Base-by-base conservation (phyloP, 1,284 basidiomycete species). In the Ganoderma lingzhi region DNA sequence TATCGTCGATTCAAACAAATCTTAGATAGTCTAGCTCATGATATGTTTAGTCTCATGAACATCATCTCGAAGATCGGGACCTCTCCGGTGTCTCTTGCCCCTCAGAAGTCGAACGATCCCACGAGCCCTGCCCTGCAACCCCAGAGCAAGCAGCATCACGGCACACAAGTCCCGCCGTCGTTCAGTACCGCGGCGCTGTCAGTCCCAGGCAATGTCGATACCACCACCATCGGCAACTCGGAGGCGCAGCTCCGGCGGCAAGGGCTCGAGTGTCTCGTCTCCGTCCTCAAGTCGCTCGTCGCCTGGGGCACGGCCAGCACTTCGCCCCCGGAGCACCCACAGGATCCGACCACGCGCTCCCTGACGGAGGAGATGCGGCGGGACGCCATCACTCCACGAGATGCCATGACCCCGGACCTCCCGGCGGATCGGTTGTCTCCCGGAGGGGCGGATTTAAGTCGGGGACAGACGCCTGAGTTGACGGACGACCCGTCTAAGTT, bases 401-500 rank as follows among this genome's bases (percentile, higher is more conserved):
- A 90, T 61, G 82, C 83, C 28, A 76, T 86, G 64, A 85, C 86
- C 8, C 85, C 88, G 0, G 90, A 92, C 67, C 78, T 82, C 5
- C 88, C 87, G 6, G 60, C 76, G 48, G 77, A 78, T 84, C 53
- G 90, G 89, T 67, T 86, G 80, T 75, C 80, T 87, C 64, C 82
- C 14, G 77, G 83, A 17, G 88, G 86, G 70, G 78, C 80, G 10
- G 91, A 93, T 71, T 80, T 81, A 37, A 81, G 88, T 32, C 84
- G 91, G 68, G 88, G 89, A 69, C 82, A 87, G 12, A 96, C 94
- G 0, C 94, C 95, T 0, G 95, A 96, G 65, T 77, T 90, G 30
- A 78, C 79, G 10, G 98, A 99, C 78, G 98, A 99, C 78, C 97
- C 97, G 0, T 92, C 87, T 45, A 90, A 90, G 78, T 99, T 99